Percentiles rank a stretch among this genome's conserved stretches.
Conservation (phyloP, 441 rosid species). For the Lagerstroemia fauriei region DNA sequence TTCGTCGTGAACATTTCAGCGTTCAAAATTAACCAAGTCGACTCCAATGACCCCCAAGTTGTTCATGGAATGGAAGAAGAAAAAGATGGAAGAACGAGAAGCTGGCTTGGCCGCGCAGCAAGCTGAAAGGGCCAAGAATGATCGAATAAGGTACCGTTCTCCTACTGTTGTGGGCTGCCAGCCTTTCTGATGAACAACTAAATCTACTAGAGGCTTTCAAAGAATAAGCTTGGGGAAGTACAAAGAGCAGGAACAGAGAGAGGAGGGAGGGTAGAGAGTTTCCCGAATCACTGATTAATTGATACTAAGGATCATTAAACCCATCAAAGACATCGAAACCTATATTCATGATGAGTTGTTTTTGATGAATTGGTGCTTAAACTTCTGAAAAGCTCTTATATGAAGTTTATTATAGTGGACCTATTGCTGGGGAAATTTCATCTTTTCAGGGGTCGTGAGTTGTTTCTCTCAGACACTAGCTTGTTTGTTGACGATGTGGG, state of each 20-base stretch:
- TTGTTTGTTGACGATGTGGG: slow-evolving; percentile 91
- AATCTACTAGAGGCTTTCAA: neutral
- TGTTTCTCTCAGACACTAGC: too few relatives aligned
- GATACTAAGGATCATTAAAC: neutral
- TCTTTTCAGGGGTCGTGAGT: slow-evolving; percentile 30
- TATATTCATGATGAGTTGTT: neutral
- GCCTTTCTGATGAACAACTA: neutral
- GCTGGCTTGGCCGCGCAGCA: slow-evolving; percentile 74
- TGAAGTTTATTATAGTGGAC: neutral
- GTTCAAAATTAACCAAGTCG: slow-evolving; percentile 62
- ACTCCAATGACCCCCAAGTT: slow-evolving; percentile 90
- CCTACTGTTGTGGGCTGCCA: neutral
- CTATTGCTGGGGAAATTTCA: neutral
- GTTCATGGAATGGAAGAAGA: slow-evolving; percentile 89
- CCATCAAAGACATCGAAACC: neutral
- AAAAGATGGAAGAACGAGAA: slow-evolving; percentile 75
- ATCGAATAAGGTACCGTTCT: slow-evolving; percentile 66
- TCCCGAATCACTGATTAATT: neutral
- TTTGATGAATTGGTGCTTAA: neutral
- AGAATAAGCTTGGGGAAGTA: too few relatives aligned
- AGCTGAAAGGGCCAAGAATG: slow-evolving; percentile 56
- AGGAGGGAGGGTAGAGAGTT: neutral
- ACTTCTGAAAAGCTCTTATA: neutral
- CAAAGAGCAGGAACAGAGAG: too few relatives aligned
- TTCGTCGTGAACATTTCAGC: slow-evolving; percentile 44